Base-by-base conservation (phyloP, 2,329 filamentous ascomycete species). In the Neocatenulostroma microsporum region DNA sequence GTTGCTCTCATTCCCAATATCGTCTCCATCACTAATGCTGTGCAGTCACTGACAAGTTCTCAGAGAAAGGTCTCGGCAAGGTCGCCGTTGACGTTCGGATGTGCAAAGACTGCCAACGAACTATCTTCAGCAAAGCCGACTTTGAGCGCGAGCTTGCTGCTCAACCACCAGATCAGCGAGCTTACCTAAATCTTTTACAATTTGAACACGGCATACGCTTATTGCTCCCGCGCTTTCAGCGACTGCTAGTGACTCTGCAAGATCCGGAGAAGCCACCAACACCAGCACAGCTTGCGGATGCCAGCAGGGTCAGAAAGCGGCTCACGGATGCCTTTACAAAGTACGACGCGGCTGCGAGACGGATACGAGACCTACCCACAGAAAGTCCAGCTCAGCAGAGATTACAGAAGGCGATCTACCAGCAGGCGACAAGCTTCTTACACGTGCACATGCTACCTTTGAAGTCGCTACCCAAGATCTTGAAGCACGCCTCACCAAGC, bases 381-480 rank as follows among this genome's bases (percentile, higher is more conserved):
- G 66, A 78, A 4, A 88, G 76, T 32, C 70, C 77, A 0, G 78
- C 83, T 0, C 87, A 94, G 55, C 64, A 77, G 39, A 74, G 74
- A 30, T 67, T 95, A 3, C 88, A 94, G 52, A 82, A 80, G 53
- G 80, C 84, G 3, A 79, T 95, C 10, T 87, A 94, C 51, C 74
- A 82, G 24, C 82, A 88, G 48, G 84, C 87, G 1, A 86, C 81
- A 35, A 74, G 74, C 32, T 95, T 95, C 51, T 64, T 95, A 4
- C 87, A 94, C 54, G 73, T 86, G 3, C 85, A 95, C 53, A 93
- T 95, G 84, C 72, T 95, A 7, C 86, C 88, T 0, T 67, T 95
- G 11, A 93, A 60, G 46, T 64, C 61, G 11, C 51, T 69, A 6
- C 68, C 66, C 0, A 64, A 64, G 42, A 61, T 70, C 12, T 56